A percentile compares a stretch with the other conserved stretches of the same genome.
Conservation (phyloP, 1,139 yeast species). For the Debaryomyces robertsiae region DNA sequence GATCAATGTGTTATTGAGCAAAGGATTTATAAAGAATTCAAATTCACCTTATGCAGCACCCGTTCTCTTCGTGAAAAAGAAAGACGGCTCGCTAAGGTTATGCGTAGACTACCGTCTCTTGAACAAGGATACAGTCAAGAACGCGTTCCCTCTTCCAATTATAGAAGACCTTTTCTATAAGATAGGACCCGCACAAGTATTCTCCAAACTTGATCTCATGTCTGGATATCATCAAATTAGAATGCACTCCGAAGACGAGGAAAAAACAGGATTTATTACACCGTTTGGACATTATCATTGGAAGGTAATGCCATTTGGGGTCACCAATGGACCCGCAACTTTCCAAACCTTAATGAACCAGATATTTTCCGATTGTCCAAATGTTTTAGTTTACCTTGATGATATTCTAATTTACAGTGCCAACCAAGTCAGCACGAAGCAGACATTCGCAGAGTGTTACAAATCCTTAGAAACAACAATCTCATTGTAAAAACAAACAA, state of each 20-base stretch:
- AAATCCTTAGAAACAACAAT: background rate
- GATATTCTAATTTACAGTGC: slow-evolving; percentile 24
- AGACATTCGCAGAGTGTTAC: slow-evolving; percentile 16
- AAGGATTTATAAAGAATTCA: slow-evolving; percentile 1
- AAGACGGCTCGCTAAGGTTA: slow-evolving; percentile 1
- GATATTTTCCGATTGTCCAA: slow-evolving; percentile 16
- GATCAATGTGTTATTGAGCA: background rate
- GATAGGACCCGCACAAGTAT: slow-evolving; percentile 20
- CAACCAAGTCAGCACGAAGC: slow-evolving; percentile 16
- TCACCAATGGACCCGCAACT: slow-evolving; percentile 16
- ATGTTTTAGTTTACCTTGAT: slow-evolving; percentile 24
- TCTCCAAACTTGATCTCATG: slow-evolving; percentile 18
- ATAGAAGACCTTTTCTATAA: slow-evolving; percentile 5
- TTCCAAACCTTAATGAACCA: slow-evolving; percentile 18
- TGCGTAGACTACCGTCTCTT: slow-evolving; percentile 3
- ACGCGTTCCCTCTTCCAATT: slow-evolving; percentile 3
- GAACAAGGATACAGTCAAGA: slow-evolving; percentile 2
- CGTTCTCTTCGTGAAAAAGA: slow-evolving; percentile 2
- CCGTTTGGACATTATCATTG: slow-evolving; percentile 19
- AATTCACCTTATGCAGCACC: slow-evolving; percentile 4
- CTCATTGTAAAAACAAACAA: background rate
- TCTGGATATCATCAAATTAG: slow-evolving; percentile 20
- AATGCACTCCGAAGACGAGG: slow-evolving; percentile 12
- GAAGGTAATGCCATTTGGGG: slow-evolving; percentile 22
- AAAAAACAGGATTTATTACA: slow-evolving; percentile 20